Percentiles rank a stretch among this genome's conserved stretches.
phyloP scores from a whole-genome alignment of 176 grass and related monocot species.

The Chloris gayana region DNA sequence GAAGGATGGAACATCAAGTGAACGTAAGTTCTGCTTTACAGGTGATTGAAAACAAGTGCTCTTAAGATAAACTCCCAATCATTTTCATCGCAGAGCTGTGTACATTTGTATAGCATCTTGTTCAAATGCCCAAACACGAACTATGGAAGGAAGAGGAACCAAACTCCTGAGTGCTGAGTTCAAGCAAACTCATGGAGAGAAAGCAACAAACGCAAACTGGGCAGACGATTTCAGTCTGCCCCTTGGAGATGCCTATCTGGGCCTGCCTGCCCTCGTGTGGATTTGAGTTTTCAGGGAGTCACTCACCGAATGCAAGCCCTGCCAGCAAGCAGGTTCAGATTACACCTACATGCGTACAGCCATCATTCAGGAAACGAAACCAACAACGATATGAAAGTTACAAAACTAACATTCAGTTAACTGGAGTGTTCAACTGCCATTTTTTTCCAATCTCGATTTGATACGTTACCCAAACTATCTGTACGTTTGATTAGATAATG shows the following conservation, averaged over 20 bases:
- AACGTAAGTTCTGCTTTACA: neutral
- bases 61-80: neutral
- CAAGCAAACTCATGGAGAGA: neutral
- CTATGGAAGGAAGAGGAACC: neutral
- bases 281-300: neutral
- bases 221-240: neutral
- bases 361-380: constrained; percentile 16
- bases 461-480: constrained; percentile 1
- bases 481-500: constrained; percentile 35
- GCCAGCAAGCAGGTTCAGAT: neutral
- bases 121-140: neutral
- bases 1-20: neutral
- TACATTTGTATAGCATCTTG: neutral
- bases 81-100: neutral
- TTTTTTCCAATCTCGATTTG: constrained; percentile 10
- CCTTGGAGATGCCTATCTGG: neutral
- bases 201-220: neutral
- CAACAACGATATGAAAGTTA: neutral
- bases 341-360: neutral
- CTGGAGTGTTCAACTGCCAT: neutral
- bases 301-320: neutral
- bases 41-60: neutral
- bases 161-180: neutral
- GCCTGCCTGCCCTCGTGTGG: neutral
- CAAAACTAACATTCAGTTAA: constrained; percentile 22